Evolutionary conservation across 2,329 filamentous ascomycete species (phyloP).

Genomic region (Phialocephala sp.): DNA sequence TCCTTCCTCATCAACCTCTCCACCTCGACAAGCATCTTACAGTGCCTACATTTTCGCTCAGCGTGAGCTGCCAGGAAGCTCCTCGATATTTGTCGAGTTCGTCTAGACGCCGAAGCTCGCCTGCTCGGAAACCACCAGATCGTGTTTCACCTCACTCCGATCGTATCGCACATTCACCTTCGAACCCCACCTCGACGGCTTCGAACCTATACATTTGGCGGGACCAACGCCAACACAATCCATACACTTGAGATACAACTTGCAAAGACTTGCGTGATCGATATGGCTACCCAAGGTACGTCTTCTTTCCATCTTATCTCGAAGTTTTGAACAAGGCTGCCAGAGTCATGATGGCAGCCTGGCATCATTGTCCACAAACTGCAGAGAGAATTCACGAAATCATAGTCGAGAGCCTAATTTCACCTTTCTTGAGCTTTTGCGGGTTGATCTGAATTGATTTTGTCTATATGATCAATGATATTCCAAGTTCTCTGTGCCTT

Average conservation of each 20-base stretch:
- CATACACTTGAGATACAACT: neutral
- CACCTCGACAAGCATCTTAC: constrained; percentile 9
- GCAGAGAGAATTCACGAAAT: neutral
- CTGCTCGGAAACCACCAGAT: neutral
- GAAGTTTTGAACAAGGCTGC: constrained; percentile 20
- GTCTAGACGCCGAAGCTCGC: constrained; percentile 10
- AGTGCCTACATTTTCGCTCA: constrained; percentile 14
- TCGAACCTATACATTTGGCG: constrained; percentile 2
- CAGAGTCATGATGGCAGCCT: constrained; percentile 13
- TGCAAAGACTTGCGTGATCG: constrained; percentile 11
- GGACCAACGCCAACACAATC: neutral
- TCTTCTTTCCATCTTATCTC: constrained; percentile 13
- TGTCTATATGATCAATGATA: neutral
- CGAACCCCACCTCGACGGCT: constrained; percentile 14
- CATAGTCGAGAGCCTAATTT: neutral
- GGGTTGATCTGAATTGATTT: neutral
- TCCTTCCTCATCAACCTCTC: constrained; percentile 1
- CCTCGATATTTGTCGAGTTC: constrained; percentile 6
- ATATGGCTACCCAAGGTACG: constrained; percentile 34
- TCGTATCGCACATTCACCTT: constrained; percentile 6
- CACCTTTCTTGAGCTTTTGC: neutral
- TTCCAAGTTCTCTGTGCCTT: neutral
- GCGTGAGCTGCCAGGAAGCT: constrained; percentile 13
- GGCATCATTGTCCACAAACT: neutral
- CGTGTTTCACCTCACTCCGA: constrained; percentile 14